Base-by-base conservation (phyloP, 805 yeast genomes). In the Saccharomyces kudriavzevii region DNA sequence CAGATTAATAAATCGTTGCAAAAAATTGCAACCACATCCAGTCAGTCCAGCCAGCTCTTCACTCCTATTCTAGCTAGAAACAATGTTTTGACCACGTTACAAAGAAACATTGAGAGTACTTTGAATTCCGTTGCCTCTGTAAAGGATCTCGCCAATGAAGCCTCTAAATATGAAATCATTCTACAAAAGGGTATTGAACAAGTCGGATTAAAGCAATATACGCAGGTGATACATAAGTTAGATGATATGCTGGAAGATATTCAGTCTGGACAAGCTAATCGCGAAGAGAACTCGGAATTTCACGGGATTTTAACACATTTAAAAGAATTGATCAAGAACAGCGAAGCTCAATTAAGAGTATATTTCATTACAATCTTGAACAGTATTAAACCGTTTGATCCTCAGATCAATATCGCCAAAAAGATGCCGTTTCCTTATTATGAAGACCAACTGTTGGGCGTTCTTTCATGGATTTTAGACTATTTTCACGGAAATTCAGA, bases 21-120 rank as follows among this genome's bases (percentile, higher is more conserved):
- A 29, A 74, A 72, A 49, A 77, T 90, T 52, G 62, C 65, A 0
- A 49, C 49, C 4, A 66, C 69, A 1, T 60, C 72, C 2, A 55
- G 55, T 45, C 68, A 66, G 40, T 67, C 71, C 2, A 66, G 67
- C 52, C 50, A 58, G 29, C 77, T 87, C 25, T 81, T 92, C 60
- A 79, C 81, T 49, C 97, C 97, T 0, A 80, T 89, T 48, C 75
- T 87, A 43, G 75, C 77, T 6, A 81, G 82, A 54, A 85, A 87
- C 49, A 81, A 80, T 58, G 72, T 75, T 52, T 67, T 85, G 53
- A 80, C 80, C 40, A 67, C 75, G 1, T 77, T 81, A 57, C 84
- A 82, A 60, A 66, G 71, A 45, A 84, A 84, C 58, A 78, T 84
- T 49, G 83, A 81, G 49, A 74, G 77, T 29, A 80, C 84, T 2